Base-by-base conservation (phyloP, 2,329 filamentous ascomycete genomes). In the Alternaria hordeiaustralica region DNA sequence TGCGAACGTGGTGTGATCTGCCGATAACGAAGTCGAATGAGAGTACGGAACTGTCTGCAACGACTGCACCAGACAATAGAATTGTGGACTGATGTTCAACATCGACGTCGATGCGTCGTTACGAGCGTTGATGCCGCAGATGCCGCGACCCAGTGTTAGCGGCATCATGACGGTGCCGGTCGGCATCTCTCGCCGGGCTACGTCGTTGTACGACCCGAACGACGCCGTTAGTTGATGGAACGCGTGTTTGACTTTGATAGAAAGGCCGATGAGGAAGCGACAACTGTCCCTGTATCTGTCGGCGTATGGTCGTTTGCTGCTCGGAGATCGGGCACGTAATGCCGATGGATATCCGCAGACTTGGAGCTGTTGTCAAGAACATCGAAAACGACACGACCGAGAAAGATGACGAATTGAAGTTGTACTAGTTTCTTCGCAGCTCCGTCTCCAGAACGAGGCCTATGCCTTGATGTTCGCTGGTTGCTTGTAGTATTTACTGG, bases 401-500 rank as follows among this genome's bases (percentile, higher is more conserved):
- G 13, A 53, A 36, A 25, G 5, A n/a, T 18, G 20, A 36, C 9
- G 11, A 13, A 25, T 5, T 9, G 3, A 33, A 53, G 23, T 41
- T 30, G 25, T 41, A 3, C 8, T 11, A 41, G n/a, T 36, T 53
- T 36, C 20, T 18, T 41, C 3, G 8, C 10, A 8, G 13, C 11
- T 53, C 2, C 28, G 2, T 53, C 20, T 15, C 3, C 5, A 6
- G 9, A 2, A 36, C 7, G 12, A 51, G 5, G 33, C n/a, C 59
- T 71, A 74, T 28, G 72, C 72, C 64, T 74, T 74, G 36, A 65
- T 64, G 15, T 71, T 73, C 1, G 69, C 68, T 33, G 71, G 65
- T 49, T 74, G 71, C 60, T 78, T 78, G 81, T 87, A 91, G 81
- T 97, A 97, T 81, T 92, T 94, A 73, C 87, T 89, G 55, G 89